A percentile compares a stretch with the other conserved stretches of the same genome.
Evolutionary conservation across 2,329 filamentous ascomycete species (phyloP).

Genomic region (Cercospora sp.): DNA sequence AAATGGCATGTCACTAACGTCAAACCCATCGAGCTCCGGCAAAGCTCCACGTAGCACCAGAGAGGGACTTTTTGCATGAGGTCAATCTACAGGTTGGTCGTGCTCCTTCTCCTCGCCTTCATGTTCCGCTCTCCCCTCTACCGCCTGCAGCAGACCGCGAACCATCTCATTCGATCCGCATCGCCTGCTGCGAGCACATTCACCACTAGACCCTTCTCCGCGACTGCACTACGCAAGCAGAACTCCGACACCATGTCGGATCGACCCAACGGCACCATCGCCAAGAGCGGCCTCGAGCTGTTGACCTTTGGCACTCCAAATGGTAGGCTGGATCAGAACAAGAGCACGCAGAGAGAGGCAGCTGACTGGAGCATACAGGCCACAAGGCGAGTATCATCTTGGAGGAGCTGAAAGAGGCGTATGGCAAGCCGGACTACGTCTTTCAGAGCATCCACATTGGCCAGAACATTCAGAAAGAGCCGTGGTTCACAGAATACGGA

Average conservation of each 20-base stretch:
- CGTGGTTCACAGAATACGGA: constrained; percentile 63
- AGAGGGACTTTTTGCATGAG: constrained; percentile 15
- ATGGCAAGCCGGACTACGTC: constrained; percentile 59
- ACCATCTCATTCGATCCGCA: constrained; percentile 25
- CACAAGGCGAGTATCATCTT: constrained; percentile 61
- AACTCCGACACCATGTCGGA: constrained; percentile 31
- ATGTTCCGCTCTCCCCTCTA: constrained; percentile 34
- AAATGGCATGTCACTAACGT: background rate
- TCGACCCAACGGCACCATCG: constrained; percentile 60
- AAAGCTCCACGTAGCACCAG: background rate
- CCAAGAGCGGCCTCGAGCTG: constrained; percentile 65
- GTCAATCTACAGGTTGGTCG: constrained; percentile 22
- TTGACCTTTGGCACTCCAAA: constrained; percentile 57
- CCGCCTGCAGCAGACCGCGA: constrained; percentile 32
- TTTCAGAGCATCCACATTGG: constrained; percentile 60
- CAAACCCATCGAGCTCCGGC: background rate
- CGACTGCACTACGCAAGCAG: constrained; percentile 11
- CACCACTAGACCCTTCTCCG: constrained; percentile 19
- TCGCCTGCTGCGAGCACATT: constrained; percentile 22
- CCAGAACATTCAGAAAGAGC: constrained; percentile 66
- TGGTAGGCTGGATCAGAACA: constrained; percentile 28
- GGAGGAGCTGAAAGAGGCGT: constrained; percentile 67
- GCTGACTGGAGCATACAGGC: constrained; percentile 15
- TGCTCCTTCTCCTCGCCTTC: constrained; percentile 27
- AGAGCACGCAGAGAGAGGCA: background rate